A percentile compares a stretch with the other conserved stretches of the same genome.
Evolutionary conservation across 306 rosid species (phyloP).

Genomic region (Canavalia gladiata): DNA sequence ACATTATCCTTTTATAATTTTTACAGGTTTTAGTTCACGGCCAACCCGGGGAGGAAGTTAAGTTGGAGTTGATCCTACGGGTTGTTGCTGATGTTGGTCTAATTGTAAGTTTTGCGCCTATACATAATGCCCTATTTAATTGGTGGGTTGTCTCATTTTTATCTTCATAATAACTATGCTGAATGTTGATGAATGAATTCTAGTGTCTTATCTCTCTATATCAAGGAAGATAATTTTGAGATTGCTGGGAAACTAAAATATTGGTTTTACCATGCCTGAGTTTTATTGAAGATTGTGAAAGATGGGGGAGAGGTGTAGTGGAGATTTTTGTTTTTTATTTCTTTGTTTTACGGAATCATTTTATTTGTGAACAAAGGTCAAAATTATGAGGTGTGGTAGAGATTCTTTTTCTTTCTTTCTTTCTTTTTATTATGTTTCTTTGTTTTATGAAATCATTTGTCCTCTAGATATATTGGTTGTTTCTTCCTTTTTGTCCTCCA

Average conservation of each 20-base stretch:
- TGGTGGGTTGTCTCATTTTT: not conserved
- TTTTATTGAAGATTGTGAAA: constrained; percentile 29
- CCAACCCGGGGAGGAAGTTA: constrained; percentile 96
- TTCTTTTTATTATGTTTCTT: not conserved
- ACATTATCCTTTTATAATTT: constrained; percentile 22
- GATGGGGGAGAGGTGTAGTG: constrained; percentile 29
- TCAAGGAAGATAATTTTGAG: constrained; percentile 36
- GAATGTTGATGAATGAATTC: constrained; percentile 9
- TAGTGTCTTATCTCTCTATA: constrained; percentile 7
- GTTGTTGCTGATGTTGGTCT: constrained; percentile 99
- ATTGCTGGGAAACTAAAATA: constrained; percentile 37
- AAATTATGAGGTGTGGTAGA: too few species aligned
- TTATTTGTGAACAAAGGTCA: not conserved
- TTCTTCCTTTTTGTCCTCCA: constrained; percentile 11
- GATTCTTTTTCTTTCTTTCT: too few species aligned
- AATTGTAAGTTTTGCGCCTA: constrained; percentile 53
- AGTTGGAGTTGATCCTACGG: constrained; percentile 90
- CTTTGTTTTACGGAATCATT: not conserved
- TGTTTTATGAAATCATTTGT: constrained; percentile 22
- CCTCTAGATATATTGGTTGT: constrained; percentile 5
- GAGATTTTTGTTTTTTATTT: not conserved
- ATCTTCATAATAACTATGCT: constrained; percentile 25
- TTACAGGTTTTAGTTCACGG: constrained; percentile 83
- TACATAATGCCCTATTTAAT: constrained; percentile 31
- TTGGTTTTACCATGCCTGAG: constrained; percentile 25